Evolutionary conservation across 78 protist species (phyloP), one percentile per base, ranked within the genome.

Genomic region (Dictyostelium capitatum): DNA sequence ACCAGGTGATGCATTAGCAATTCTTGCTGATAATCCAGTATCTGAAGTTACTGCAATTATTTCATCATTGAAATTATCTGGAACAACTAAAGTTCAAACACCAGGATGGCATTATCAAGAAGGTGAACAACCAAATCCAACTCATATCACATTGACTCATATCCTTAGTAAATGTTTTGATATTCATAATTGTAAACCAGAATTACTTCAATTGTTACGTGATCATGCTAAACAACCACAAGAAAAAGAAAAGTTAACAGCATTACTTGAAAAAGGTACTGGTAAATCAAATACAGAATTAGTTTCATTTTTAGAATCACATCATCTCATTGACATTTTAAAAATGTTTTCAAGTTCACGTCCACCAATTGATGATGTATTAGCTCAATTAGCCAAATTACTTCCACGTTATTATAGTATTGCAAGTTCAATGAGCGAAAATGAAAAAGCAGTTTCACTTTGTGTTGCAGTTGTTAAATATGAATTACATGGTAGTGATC

Each of bases 331-430:
- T 12, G 95, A 91, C 48, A 81, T 91, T 11, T 50, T 91, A 10
- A 70, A 69, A 20, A 50, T 53, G 85, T 91, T 82, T 46, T 11
- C 73, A 5, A 75, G 90, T 15, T 73, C 91, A 12, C 50, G 90
- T 41, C 81, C 85, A 41, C 98, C 98, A 43, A n/a, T 96, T 17
- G 97, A 95, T 20, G 95, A 75, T 56, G 20, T 97, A 48, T 5
- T 96, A 4, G 98, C 96, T 85, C 64, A 89, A 48, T 53, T 96
- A 50, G 97, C 99, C 19, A 84, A 95, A 17, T 70, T 98, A 15
- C 85, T 95, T 48, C 97, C 98, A 64, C 92, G 99, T 51, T 98
- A 94, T 92, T 98, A 96, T 79, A 93, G 98, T 15, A 98, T 98
- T 83, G 94, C 99, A 4, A 96, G 98, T 2, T 95, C 98, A 19